Conservation (phyloP, 2,329 filamentous ascomycete genomes). For the Akanthomyces dipterigenus region DNA sequence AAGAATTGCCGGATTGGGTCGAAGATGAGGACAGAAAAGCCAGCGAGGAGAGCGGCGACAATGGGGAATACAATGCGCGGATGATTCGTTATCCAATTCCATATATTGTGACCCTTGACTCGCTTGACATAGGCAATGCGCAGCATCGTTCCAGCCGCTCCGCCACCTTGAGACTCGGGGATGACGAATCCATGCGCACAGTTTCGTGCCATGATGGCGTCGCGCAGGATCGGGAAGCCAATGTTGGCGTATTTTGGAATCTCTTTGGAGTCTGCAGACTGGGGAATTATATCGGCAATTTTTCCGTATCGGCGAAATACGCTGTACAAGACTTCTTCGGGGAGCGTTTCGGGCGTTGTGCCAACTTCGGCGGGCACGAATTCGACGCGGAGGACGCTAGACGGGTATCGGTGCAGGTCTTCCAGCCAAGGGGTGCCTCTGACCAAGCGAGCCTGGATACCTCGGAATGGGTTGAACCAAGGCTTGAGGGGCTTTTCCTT, state of each 20-base stretch:
- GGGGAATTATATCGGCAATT: conserved; percentile 74
- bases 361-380: conserved; percentile 71
- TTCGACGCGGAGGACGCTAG: conserved; percentile 69
- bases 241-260: conserved; percentile 73
- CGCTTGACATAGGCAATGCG: conserved; percentile 78
- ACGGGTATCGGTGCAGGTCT: conserved; percentile 79
- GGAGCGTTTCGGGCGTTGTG: conserved; percentile 67
- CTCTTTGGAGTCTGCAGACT: conserved; percentile 80
- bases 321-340: conserved; percentile 79
- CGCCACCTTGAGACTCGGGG: conserved; percentile 61
- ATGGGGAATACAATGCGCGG: conserved; percentile 82
- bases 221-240: conserved; percentile 65
- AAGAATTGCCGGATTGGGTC: conserved; percentile 93
- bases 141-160: conserved; percentile 67
- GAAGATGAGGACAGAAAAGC: conserved; percentile 80
- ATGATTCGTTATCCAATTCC: conserved; percentile 81
- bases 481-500: conserved; percentile 67
- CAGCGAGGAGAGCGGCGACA: conserved; percentile 72
- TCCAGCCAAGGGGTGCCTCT: conserved; percentile 88
- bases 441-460: conserved; percentile 66
- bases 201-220: conserved; percentile 83
- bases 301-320: conserved; percentile 89
- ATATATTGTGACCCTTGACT: conserved; percentile 69
- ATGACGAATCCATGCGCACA: conserved; percentile 84
- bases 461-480: conserved; percentile 80